A percentile compares a stretch with the other conserved stretches of the same genome.
Conservation (phyloP, 2,329 filamentous ascomycete species). For the Trichoderma semiorbis region DNA sequence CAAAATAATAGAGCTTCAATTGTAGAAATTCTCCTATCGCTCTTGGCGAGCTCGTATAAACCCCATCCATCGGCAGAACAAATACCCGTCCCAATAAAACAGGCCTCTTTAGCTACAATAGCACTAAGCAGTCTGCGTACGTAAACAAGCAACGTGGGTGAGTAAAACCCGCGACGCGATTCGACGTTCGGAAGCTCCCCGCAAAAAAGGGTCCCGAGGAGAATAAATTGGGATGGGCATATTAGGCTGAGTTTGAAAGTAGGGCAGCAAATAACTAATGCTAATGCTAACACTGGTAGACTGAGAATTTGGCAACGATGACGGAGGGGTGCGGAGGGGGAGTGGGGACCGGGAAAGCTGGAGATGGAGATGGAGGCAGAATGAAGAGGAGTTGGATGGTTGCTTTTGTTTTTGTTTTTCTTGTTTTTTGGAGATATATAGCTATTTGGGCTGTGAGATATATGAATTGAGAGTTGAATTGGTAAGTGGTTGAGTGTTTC, state of each 20-base stretch:
- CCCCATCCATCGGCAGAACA: background rate
- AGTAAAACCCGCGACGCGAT: conserved; percentile 1
- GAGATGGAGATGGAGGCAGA: background rate
- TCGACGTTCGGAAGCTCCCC: background rate
- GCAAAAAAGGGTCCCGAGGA: background rate
- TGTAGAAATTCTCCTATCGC: background rate
- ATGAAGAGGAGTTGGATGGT: background rate
- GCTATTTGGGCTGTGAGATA: background rate
- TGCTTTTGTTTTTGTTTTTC: background rate
- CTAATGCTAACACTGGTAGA: background rate
- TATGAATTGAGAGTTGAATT: background rate
- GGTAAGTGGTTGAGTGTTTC: background rate
- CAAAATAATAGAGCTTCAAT: background rate
- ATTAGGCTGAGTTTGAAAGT: conserved; percentile 5
- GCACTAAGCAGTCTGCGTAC: background rate
- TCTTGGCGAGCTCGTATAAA: background rate
- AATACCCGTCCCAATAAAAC: background rate
- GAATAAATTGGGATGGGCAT: background rate
- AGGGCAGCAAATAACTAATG: background rate
- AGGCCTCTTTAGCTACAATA: background rate
- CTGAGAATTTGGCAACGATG: background rate
- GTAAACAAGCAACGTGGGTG: background rate
- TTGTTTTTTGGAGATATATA: background rate
- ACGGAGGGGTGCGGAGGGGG: conserved; percentile 12
- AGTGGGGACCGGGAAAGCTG: conserved; percentile 4